These are phyloP conservation scores for Hanseniaspora valbyensis DNA, from an alignment of 805 yeast genomes.

Conservation along the genomic window DNA sequence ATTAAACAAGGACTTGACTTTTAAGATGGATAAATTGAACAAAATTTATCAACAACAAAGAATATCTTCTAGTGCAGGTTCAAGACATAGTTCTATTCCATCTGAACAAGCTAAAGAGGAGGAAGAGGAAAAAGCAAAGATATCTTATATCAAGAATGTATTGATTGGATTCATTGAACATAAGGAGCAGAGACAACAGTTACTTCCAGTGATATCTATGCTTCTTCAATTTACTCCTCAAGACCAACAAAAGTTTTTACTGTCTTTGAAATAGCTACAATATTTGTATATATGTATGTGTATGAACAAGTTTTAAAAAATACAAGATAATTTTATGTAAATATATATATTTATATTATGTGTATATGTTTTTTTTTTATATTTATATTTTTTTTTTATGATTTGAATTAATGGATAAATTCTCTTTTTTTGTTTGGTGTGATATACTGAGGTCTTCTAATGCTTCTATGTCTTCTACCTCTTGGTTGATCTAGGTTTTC, in stretches of 20 bases:
- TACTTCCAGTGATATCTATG: slow-evolving; percentile 76
- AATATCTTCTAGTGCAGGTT: not conserved
- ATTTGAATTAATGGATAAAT: no score
- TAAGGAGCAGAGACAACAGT: slow-evolving; percentile 75
- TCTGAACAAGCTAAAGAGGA: slow-evolving; percentile 21
- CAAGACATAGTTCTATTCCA: not conserved
- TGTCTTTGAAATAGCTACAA: slow-evolving; percentile 33
- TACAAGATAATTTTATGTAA: not conserved
- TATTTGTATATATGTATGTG: not conserved
- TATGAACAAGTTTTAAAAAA: not conserved
- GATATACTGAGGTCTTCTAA: no score
- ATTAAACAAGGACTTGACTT: slow-evolving; percentile 54
- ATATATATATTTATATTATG: not conserved
- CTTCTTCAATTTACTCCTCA: slow-evolving; percentile 54
- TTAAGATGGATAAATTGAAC: slow-evolving; percentile 57
- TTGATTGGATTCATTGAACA: slow-evolving; percentile 85
- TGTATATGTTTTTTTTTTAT: no score
- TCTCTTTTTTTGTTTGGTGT: no score
- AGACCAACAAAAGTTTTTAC: slow-evolving; percentile 64
- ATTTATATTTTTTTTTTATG: not conserved
- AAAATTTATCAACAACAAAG: slow-evolving; percentile 27
- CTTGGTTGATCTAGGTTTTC: not conserved
- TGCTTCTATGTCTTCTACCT: no score
- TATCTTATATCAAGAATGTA: slow-evolving; percentile 79
- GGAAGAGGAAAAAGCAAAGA: slow-evolving; percentile 30